Evolutionary conservation across 2,329 filamentous ascomycete genomes (phyloP), one percentile per base, ranked within the genome.

Genomic region (Nemania abortiva): DNA sequence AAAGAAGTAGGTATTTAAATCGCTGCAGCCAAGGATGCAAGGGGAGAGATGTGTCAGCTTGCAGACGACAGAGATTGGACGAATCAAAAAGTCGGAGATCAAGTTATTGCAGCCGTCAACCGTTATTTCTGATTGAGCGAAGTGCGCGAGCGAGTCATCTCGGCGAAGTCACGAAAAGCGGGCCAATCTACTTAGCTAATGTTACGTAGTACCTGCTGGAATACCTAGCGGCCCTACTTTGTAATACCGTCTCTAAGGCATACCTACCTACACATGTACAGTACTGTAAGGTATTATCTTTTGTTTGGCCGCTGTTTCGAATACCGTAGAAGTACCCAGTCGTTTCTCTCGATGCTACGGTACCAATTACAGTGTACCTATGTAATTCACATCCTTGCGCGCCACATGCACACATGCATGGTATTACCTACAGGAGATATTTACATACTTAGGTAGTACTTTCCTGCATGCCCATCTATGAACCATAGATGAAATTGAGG

Each of bases 111-210:
- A 22, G 52, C 37, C 55, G 56, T 31, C 52, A 15, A 31, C 20
- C 60, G 2, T 15, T 56, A 60, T 66, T 60, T 67, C 60, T 67
- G 64, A 70, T 67, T 62, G 54, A 67, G 47, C 59, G 52, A 58
- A 57, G 13, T 53, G 63, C 54, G 67, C 20, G 55, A 31, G 24
- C 45, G 34, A 65, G 54, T 70, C 67, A 67, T 47, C 67, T 47
- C 67, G 60, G 29, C 59, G 67, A 63, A 61, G n/a, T 54, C 42
- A 27, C 45, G 20, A 29, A 42, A 57, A 52, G 50, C 45, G 68
- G 68, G n/a, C 15, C 15, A 29, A 63, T 27, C 24, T 27, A 27
- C 24, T 27, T 27, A n/a, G n/a, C n/a, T n/a, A 27, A 27, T 66
- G 59, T 37, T 66, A 66, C 63, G 66, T 69, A 63, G 63, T 57